Base-by-base conservation (phyloP, 192 early-diverging fungal genomes). In the Pecoramyces ruminantium region DNA sequence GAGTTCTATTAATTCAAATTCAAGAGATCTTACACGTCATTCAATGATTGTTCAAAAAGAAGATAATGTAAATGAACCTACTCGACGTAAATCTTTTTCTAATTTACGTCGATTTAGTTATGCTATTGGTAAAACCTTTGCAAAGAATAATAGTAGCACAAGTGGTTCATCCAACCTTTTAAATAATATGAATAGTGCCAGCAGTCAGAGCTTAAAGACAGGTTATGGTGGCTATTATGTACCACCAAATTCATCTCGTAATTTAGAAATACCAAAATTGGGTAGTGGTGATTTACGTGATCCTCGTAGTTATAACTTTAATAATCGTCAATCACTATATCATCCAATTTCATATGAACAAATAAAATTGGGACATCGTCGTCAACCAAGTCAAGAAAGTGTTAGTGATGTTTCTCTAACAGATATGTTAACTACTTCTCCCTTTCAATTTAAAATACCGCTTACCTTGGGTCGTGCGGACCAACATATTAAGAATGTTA, bases 401-500 rank as follows among this genome's bases (percentile, higher is more conserved):
- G 79, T 29, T 42, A 79, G 28, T 78, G 21, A 82, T 42, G 12
- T 81, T 78, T 30, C 29, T 1, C 16, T 83, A 1, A 83, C 80
- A 8, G 38, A 38, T 40, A 38, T 81, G 81, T 29, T 29, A 0
- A 82, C 30, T 11, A 77, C 86, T 29, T 83, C 83, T 2, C 29
- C 80, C 18, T 30, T 78, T 9, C 78, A 42, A 40, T 42, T 29
- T 28, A 80, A 29, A 30, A 14, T 30, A 6, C 80, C 29, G 0
- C 28, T 42, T 13, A 38, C 78, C 11, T 29, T 40, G 77, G 25
- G 34, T 29, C 85, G 87, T 29, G 85, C 84, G 14, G 88, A 88
- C 78, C 82, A 83, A 39, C 29, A 80, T 81, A 86, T 88, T 78
- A 78, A 82, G 29, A 83, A 83, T n/a, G 80, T 89, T 25, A 79